phyloP scores from a whole-genome alignment of 2,329 filamentous ascomycete species.

The Huntiella abstrusa region DNA sequence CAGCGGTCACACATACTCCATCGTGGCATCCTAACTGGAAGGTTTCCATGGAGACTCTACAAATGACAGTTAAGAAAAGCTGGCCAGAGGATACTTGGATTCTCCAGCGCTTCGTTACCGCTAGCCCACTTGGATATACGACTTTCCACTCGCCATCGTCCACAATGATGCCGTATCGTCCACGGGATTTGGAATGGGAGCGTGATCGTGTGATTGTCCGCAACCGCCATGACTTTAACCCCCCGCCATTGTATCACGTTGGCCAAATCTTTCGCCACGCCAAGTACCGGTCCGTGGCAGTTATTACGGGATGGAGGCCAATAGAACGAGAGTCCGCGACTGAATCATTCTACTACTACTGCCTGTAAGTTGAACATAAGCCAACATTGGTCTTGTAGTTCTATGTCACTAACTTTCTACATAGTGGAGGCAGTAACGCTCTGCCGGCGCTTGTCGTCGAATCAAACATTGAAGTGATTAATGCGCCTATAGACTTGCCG shows the following conservation, averaged over 20 bases:
- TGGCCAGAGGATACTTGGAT: constrained; percentile 11
- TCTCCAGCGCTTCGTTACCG: constrained; percentile 6
- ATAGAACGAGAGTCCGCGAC: constrained; percentile 16
- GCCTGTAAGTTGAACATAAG: constrained; percentile 44
- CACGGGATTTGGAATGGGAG: constrained; percentile 20
- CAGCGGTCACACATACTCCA: constrained; percentile 1
- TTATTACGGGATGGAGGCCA: constrained; percentile 72
- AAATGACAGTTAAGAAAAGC: neutral
- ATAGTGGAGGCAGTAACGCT: constrained; percentile 7
- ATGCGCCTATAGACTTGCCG: constrained; percentile 24
- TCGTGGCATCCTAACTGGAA: constrained; percentile 2
- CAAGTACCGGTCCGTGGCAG: constrained; percentile 59
- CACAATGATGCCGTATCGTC: constrained; percentile 9
- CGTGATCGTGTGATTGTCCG: constrained; percentile 15
- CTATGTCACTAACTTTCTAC: neutral
- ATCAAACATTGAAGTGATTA: constrained; percentile 56
- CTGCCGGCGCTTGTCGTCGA: constrained; percentile 26
- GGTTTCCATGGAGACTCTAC: neutral
- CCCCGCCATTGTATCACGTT: constrained; percentile 21
- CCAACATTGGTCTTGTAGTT: neutral
- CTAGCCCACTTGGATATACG: neutral
- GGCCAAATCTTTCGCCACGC: constrained; percentile 74
- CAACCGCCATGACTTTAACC: neutral
- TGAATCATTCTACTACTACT: constrained; percentile 48
- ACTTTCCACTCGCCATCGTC: constrained; percentile 12